A percentile compares a stretch with the other conserved stretches of the same genome.
Conservation (phyloP, 176 grass and related monocot species). For the Lolium multiflorum region DNA sequence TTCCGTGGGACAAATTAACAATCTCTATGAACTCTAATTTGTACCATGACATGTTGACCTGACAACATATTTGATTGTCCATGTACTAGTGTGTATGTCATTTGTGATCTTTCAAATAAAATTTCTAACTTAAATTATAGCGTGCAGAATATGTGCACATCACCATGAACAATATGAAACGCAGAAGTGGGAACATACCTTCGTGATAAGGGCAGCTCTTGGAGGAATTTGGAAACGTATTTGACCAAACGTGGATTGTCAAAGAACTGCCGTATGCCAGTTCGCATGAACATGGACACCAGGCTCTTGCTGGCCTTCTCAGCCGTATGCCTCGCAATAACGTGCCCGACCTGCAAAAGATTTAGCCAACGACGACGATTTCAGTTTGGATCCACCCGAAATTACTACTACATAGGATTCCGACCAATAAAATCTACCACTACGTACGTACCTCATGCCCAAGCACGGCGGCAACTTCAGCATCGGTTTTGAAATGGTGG, state of each 20-base stretch:
- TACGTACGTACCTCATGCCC: constrained; percentile 68
- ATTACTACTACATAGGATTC: not conserved
- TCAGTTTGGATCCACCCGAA: not conserved
- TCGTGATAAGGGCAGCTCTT: constrained; percentile 55
- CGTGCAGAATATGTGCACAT: not conserved
- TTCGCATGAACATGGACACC: constrained; percentile 58
- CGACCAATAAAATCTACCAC: not conserved
- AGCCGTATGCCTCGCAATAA: constrained; percentile 69
- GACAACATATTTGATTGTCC: no score
- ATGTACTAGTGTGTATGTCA: no score
- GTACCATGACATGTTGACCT: no score
- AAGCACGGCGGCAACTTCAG: constrained; percentile 77
- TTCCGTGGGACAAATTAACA: not conserved
- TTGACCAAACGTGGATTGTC: constrained; percentile 61
- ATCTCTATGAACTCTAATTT: no score
- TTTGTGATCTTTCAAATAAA: no score
- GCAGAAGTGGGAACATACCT: constrained; percentile 49
- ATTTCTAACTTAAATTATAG: not conserved
- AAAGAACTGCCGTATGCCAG: constrained; percentile 71
- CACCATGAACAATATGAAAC: not conserved
- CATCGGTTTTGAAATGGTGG: constrained; percentile 74
- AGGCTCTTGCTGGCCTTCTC: constrained; percentile 71
- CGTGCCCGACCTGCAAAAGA: constrained; percentile 76
- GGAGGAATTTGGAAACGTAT: not conserved
- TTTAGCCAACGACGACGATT: not conserved